Conservation (phyloP, 2,329 filamentous ascomycete genomes). For the Chalaropsis ovoidea region DNA sequence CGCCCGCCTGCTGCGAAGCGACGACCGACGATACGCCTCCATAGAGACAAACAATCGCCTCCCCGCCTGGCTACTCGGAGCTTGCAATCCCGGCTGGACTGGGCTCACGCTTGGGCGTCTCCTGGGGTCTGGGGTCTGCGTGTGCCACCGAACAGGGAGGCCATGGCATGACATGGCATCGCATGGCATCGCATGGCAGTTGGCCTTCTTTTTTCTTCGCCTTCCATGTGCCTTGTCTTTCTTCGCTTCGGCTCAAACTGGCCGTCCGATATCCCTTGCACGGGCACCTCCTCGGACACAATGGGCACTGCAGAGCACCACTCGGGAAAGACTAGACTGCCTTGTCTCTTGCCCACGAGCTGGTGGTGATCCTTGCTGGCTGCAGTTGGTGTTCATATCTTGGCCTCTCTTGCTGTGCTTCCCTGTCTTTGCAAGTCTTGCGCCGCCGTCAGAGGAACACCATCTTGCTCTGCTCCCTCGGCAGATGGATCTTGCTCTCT, state of each 20-base stretch:
- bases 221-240: background rate
- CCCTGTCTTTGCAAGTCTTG: background rate
- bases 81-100: background rate
- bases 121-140: background rate
- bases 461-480: background rate
- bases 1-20: too few relatives aligned
- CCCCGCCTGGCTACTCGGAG: background rate
- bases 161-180: background rate
- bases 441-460: background rate
- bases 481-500: background rate
- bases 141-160: background rate
- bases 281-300: background rate
- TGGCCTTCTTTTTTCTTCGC: background rate
- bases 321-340: background rate
- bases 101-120: background rate
- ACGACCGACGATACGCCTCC: background rate
- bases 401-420: background rate
- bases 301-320: background rate
- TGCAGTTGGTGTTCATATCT: background rate
- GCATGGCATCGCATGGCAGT: background rate
- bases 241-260: background rate
- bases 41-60: background rate
- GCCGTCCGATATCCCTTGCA: background rate
- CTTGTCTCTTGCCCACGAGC: background rate
- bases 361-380: background rate